phyloP scores from a whole-genome alignment of 331 rosid genomes.

The Pyrus hybrid region DNA sequence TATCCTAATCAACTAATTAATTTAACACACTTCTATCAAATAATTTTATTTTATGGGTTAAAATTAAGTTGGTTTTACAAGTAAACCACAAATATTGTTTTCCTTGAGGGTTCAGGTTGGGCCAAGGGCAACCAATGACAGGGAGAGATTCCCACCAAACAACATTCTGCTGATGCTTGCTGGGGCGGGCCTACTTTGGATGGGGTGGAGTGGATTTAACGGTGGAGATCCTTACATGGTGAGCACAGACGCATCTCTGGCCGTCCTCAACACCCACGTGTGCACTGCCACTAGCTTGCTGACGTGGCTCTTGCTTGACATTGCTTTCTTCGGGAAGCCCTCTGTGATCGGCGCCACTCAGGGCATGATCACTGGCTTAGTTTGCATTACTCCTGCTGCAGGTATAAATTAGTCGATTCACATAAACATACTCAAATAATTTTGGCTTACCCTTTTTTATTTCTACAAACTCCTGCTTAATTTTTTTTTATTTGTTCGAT shows the following conservation, averaged over 20 bases:
- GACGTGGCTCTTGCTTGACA: conserved; percentile 37
- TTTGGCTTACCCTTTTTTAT: too few species aligned
- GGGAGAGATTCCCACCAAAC: conserved; percentile 27
- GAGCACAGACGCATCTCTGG: conserved; percentile 33
- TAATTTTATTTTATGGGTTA: neutral
- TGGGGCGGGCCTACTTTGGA: conserved; percentile 37
- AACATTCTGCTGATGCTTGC: conserved; percentile 36
- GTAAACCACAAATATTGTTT: neutral
- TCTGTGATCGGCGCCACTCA: conserved; percentile 43
- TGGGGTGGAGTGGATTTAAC: conserved; percentile 45
- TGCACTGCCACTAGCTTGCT: conserved; percentile 39
- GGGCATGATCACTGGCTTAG: conserved; percentile 43
- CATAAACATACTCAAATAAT: neutral
- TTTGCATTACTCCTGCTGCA: conserved; percentile 38
- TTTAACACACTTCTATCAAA: too few species aligned
- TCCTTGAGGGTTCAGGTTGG: conserved; percentile 18
- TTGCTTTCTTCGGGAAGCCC: conserved; percentile 36
- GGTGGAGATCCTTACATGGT: conserved; percentile 38
- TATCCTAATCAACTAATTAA: too few species aligned
- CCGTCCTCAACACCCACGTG: conserved; percentile 39
- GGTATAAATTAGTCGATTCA: conserved; percentile 1
- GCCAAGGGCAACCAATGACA: conserved; percentile 28
- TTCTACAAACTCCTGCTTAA: neutral
- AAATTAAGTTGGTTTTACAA: neutral
- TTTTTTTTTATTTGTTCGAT: too few species aligned